Conservation (phyloP, 768 basidiomycete species). For the Dentipellis sp. region DNA sequence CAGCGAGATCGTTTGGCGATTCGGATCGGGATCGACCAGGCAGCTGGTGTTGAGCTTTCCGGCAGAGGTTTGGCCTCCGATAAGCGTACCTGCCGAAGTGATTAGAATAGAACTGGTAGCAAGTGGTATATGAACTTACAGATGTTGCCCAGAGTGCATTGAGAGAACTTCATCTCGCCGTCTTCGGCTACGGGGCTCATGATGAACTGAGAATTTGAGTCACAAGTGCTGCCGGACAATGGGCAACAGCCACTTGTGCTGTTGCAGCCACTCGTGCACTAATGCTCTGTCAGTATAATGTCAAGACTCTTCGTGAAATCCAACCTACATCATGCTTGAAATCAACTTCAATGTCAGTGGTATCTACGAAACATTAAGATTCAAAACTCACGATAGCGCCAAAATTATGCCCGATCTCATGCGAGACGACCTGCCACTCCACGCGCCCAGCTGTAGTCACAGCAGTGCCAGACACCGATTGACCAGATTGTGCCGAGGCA, state of each 20-base stretch:
- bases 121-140: too few species aligned
- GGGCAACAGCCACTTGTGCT: conserved; percentile 53
- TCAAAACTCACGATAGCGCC: conserved; percentile 66
- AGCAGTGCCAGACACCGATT: conserved; percentile 68
- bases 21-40: conserved; percentile 44
- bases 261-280: conserved; percentile 64
- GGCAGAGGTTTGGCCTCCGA: conserved; percentile 35
- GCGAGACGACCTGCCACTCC: conserved; percentile 78
- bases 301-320: too few species aligned
- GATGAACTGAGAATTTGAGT: conserved; percentile 61
- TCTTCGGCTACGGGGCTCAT: conserved; percentile 74
- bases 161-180: conserved; percentile 64
- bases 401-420: conserved; percentile 84
- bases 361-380: background rate
- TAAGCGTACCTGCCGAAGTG: conserved; percentile 44
- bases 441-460: conserved; percentile 70
- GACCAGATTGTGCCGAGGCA: conserved; percentile 34
- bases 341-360: background rate
- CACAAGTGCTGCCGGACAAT: conserved; percentile 44
- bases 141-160: conserved; percentile 77
- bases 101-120: too few species aligned
- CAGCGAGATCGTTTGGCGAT: conserved; percentile 39
- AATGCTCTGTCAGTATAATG: conserved; percentile 8
- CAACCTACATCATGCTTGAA: conserved; percentile 44
- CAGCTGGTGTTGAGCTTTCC: conserved; percentile 52